Evolutionary conservation across 352 stramenopile species (phyloP).

Genomic region (Globisporangium spiculum): DNA sequence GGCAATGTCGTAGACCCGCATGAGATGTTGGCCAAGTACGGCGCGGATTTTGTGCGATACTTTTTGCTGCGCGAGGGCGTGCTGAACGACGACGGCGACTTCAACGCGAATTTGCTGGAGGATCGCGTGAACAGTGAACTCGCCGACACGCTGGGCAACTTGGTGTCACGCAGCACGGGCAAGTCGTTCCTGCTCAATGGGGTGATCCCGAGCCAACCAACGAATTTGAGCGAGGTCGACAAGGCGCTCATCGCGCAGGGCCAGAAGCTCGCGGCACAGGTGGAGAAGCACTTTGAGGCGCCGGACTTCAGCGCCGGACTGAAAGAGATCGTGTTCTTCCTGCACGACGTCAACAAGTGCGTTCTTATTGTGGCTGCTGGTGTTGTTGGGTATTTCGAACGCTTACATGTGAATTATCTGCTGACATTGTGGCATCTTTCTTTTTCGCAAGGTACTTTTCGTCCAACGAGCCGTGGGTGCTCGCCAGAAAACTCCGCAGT

Average conservation of each 20-base stretch:
- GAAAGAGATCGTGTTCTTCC: slow-evolving; percentile 75
- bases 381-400: background rate
- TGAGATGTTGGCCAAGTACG: slow-evolving; percentile 90
- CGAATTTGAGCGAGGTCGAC: slow-evolving; percentile 43
- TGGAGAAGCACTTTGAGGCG: slow-evolving; percentile 55
- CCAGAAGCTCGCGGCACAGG: slow-evolving; percentile 38
- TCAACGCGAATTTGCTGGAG: slow-evolving; percentile 82
- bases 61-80: slow-evolving; percentile 90
- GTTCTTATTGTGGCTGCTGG: background rate
- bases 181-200: slow-evolving; percentile 62
- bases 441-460: slow-evolving; percentile 58
- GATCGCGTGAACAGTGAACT: slow-evolving; percentile 97
- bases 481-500: slow-evolving; percentile 58
- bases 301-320: slow-evolving; percentile 72
- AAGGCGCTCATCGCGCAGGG: slow-evolving; percentile 52
- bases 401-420: background rate
- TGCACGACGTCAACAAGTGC: slow-evolving; percentile 79
- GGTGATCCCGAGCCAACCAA: slow-evolving; percentile 38
- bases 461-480: slow-evolving; percentile 71
- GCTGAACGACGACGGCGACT: slow-evolving; percentile 94
- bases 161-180: slow-evolving; percentile 72
- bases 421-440: slow-evolving; percentile 1
- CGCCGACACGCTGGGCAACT: slow-evolving; percentile 89
- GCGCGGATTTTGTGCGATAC: slow-evolving; percentile 94
- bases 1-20: slow-evolving; percentile 98